phyloP scores from a whole-genome alignment of 192 early-diverging fungal genomes.

The Umbelopsis ramanniana region DNA sequence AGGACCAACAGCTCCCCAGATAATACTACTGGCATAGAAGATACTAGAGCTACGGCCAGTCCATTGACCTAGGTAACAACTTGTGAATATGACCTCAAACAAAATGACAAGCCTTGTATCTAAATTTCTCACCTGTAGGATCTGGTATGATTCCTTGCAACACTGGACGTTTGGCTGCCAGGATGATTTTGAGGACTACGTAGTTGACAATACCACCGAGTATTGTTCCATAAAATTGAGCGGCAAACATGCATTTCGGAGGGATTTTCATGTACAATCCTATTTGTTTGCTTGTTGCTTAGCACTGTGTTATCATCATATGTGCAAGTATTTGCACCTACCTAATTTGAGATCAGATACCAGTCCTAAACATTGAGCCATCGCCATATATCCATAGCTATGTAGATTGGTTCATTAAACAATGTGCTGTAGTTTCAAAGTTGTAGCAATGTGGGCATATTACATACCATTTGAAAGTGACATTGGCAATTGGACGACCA shows the following conservation, averaged over 20 bases:
- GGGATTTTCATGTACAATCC: conserved; percentile 77
- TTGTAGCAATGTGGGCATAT: background rate
- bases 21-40: conserved; percentile 39
- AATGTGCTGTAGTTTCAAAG: background rate
- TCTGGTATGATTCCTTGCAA: conserved; percentile 23
- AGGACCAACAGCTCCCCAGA: conserved; percentile 47
- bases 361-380: conserved; percentile 63
- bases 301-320: background rate
- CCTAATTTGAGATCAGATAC: conserved; percentile 60
- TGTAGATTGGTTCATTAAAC: background rate
- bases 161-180: conserved; percentile 8
- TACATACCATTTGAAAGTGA: conserved; percentile 14
- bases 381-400: conserved; percentile 29
- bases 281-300: background rate
- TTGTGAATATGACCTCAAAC: conserved; percentile 24
- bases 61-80: conserved; percentile 33
- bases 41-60: conserved; percentile 31
- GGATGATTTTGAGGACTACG: conserved; percentile 13
- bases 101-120: conserved; percentile 9
- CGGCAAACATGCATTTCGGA: conserved; percentile 64
- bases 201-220: conserved; percentile 48
- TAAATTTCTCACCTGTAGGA: conserved; percentile 33
- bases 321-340: conserved; percentile 21
- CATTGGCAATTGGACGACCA: conserved; percentile 41
- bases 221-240: conserved; percentile 62